Evolutionary conservation across 2,329 filamentous ascomycete species (phyloP), one percentile per base, ranked within the genome.

Genomic region (Colletotrichum sp.): DNA sequence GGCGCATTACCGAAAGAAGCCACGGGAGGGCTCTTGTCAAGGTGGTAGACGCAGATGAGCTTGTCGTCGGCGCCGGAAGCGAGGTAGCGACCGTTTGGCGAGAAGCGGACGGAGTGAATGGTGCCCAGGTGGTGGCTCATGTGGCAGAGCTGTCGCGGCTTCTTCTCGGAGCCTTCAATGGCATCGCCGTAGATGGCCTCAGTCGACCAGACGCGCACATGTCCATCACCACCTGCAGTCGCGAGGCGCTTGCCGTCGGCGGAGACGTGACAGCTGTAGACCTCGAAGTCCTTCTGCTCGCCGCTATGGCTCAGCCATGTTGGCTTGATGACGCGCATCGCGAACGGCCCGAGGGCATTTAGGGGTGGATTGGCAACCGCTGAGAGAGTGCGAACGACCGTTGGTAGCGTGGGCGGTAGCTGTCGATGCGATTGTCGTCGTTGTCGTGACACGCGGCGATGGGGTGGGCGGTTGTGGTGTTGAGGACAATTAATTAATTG

Each of bases 51-150:
- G 86, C 97, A 98, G 79, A 99, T 98, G 82, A 99, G 96, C 89
- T 98, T 98, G 88, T 99, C 97, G 86, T 99, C 97, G 81, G 98
- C 98, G 74, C 97, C 97, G 13, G 96, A 99, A 39, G 98, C 98
- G 69, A 99, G 91, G 84, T 98, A 99, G 83, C 95, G 95, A 73
- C 96, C 95, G 82, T 98, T 98, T 32, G 95, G 94, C 12, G 97
- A 99, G 88, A 99, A 99, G 79, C 98, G 95, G 78, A 99, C 97
- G 1, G 96, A 96, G 86, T 98, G 96, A 78, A 99, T 98, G 21
- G 96, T 99, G 80, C 96, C 97, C 5, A 98, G 96, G 85, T 99
- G 97, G 83, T 99, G 96, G 91, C 96, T 99, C 92, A 99, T 97
- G 82, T 98, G 96, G 80, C 96, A 98, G 81, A 99, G 92, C 89